These are phyloP conservation scores for Colletotrichum horii DNA, from an alignment of 2,329 filamentous ascomycete species.

Conservation along the genomic window DNA sequence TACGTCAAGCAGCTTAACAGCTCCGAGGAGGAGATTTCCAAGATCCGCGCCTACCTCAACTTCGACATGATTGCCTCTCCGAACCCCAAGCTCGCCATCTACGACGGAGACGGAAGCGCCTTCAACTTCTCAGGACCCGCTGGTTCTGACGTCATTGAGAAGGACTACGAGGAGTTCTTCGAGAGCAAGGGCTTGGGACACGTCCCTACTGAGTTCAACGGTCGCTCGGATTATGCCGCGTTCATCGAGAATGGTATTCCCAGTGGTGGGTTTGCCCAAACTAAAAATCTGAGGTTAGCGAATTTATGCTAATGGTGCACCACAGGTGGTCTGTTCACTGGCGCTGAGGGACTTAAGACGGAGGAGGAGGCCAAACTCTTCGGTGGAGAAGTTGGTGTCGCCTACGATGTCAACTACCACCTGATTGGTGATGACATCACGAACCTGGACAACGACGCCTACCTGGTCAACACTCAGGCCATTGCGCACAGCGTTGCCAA, in stretches of 20 bases:
- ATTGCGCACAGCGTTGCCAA: constrained; percentile 46
- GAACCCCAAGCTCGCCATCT: constrained; percentile 60
- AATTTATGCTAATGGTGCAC: not conserved
- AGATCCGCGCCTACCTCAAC: constrained; percentile 61
- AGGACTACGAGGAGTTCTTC: constrained; percentile 63
- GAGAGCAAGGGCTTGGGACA: constrained; percentile 50
- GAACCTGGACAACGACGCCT: constrained; percentile 47
- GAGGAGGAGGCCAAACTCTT: constrained; percentile 63
- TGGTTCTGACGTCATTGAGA: constrained; percentile 65
- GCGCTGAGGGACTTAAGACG: constrained; percentile 69
- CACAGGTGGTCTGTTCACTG: constrained; percentile 67
- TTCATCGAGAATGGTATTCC: constrained; percentile 72
- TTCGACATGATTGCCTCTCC: constrained; percentile 61
- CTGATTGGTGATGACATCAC: constrained; percentile 45
- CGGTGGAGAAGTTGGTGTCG: constrained; percentile 62
- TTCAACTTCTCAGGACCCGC: constrained; percentile 59
- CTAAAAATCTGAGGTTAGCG: not conserved
- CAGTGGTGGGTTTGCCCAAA: constrained; percentile 47
- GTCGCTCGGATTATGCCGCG: constrained; percentile 68
- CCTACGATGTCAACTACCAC: constrained; percentile 53
- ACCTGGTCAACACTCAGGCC: constrained; percentile 48
- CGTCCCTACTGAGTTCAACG: constrained; percentile 68
- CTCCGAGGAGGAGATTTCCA: constrained; percentile 49
- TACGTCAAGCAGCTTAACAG: constrained; percentile 48
- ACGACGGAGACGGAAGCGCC: constrained; percentile 64